These are phyloP conservation scores for Roridomyces roridus DNA, from an alignment of 768 basidiomycete species.

Conservation along the genomic window DNA sequence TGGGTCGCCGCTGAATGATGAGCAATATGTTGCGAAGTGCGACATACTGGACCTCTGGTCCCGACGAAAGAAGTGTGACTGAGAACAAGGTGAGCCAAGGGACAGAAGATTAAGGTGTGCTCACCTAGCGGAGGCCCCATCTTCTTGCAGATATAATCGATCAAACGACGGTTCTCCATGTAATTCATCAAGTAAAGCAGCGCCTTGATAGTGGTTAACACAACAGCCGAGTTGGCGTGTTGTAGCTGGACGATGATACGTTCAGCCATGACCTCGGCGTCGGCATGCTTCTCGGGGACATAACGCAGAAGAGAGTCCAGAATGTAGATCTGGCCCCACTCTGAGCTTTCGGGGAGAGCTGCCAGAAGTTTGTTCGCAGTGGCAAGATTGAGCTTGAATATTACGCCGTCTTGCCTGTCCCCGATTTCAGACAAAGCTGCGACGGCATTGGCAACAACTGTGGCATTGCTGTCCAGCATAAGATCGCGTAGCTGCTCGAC, in stretches of 20 bases:
- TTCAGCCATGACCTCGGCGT: slow-evolving; percentile 96
- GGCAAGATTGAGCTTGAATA: slow-evolving; percentile 86
- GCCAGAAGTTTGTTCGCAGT: slow-evolving; percentile 90
- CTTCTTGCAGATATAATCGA: slow-evolving; percentile 93
- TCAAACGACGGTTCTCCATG: slow-evolving; percentile 87
- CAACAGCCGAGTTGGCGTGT: slow-evolving; percentile 99
- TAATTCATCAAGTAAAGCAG: slow-evolving; percentile 98
- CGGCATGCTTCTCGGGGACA: slow-evolving; percentile 85
- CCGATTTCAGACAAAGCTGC: slow-evolving; percentile 97
- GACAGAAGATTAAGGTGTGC: neutral
- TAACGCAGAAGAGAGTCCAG: slow-evolving; percentile 92
- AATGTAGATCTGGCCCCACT: slow-evolving; percentile 99
- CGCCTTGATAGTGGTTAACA: slow-evolving; percentile 96
- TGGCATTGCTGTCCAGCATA: slow-evolving; percentile 92
- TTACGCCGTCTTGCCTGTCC: slow-evolving; percentile 93
- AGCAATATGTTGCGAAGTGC: slow-evolving; percentile 95
- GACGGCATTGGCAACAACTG: slow-evolving; percentile 96
- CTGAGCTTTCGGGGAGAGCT: slow-evolving; percentile 94
- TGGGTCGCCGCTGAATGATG: slow-evolving; percentile 93
- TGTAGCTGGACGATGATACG: slow-evolving; percentile 92
- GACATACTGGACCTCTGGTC: slow-evolving; percentile 98
- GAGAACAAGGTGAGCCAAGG: slow-evolving; percentile 12
- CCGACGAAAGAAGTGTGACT: slow-evolving; percentile 96
- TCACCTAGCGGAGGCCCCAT: slow-evolving; percentile 97
- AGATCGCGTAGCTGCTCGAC: slow-evolving; percentile 91